Base-by-base conservation (phyloP, 1,139 yeast genomes). In the Taphrina communis region DNA sequence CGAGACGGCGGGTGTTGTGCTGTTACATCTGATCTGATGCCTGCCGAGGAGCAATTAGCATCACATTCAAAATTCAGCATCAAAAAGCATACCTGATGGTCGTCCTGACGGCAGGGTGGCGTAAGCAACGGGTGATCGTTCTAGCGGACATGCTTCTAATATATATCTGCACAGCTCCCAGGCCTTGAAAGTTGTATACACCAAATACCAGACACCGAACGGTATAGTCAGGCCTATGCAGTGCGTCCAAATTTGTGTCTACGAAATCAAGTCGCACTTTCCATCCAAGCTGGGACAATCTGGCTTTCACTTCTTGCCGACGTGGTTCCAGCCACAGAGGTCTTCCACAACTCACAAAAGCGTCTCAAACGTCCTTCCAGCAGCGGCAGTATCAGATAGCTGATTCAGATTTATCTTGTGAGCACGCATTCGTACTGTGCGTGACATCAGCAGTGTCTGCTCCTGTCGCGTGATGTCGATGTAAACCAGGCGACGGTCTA, bases 1-100 rank as follows among this genome's bases (percentile, higher is more conserved):
- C 25, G 65, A 60, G n/a, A 56, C 31, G 11, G 58, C 58, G 14
- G 58, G 42, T 11, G 62, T 14, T 14, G 62, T 58, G 35, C 62
- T 58, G 44, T 58, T 58, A 31, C 41, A 46, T 35, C 62, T 58
- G 42, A 44, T n/a, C 31, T 58, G 62, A 58, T 31, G 39, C 35
- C 62, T 56, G 4, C 1, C 44, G 36, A 36, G 42, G 11, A 19
- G 6, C 7, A 17, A 36, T 38, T 12, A 53, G 58, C 41, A 35
- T 14, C 21, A 17, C 11, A 35, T 31, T 7, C 44, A 35, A 12
- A 2, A 25, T 21, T 8, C n/a, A 2, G 12, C 42, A 8, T 35
- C 21, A n/a, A 19, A 7, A 19, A 31, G 48, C 39, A 39, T 39
- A 21, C 57, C 53, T 42, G 39, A 31, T 14, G 12, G 36, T 11